phyloP scores from a whole-genome alignment of 2,329 filamentous ascomycete genomes.

The Exophiala sideris region DNA sequence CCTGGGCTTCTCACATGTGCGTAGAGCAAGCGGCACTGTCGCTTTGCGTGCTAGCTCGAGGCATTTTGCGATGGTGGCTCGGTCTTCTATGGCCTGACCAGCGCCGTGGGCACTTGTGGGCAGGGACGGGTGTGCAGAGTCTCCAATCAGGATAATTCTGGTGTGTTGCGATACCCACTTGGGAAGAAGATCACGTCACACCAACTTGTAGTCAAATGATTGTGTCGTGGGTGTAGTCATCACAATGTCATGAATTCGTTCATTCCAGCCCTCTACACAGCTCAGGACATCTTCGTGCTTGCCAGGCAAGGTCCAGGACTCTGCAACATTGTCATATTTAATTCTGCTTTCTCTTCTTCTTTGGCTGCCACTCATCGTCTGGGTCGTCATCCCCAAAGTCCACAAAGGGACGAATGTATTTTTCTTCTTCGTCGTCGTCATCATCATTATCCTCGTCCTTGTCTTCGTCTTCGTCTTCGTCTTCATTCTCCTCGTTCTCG shows the following conservation, averaged over 20 bases:
- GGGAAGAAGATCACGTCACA: conserved; percentile 29
- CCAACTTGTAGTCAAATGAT: conserved; percentile 32
- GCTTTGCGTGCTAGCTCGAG: conserved; percentile 29
- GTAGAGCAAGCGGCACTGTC: conserved; percentile 3
- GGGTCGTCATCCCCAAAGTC: too few species aligned
- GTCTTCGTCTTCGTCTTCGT: too few species aligned
- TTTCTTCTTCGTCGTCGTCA: too few species aligned
- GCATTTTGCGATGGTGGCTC: conserved; percentile 45
- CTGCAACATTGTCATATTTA: conserved; percentile 27
- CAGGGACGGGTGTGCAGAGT: conserved; percentile 50
- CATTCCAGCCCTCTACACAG: conserved; percentile 52
- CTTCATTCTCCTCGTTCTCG: too few species aligned
- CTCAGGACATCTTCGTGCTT: conserved; percentile 51
- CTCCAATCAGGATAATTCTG: conserved; percentile 47
- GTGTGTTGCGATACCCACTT: conserved; percentile 18
- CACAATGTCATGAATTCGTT: conserved; percentile 47
- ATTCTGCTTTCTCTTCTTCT: too few species aligned
- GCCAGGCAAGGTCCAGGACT: conserved; percentile 54
- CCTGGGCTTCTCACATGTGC: not conserved
- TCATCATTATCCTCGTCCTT: too few species aligned
- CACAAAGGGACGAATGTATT: too few species aligned
- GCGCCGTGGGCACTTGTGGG: conserved; percentile 49
- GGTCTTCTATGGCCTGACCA: conserved; percentile 51
- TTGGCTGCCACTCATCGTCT: too few species aligned
- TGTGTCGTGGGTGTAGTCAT: conserved; percentile 31